Conservation (phyloP, 352 stramenopile genomes). For the Pythium folliculosum region DNA sequence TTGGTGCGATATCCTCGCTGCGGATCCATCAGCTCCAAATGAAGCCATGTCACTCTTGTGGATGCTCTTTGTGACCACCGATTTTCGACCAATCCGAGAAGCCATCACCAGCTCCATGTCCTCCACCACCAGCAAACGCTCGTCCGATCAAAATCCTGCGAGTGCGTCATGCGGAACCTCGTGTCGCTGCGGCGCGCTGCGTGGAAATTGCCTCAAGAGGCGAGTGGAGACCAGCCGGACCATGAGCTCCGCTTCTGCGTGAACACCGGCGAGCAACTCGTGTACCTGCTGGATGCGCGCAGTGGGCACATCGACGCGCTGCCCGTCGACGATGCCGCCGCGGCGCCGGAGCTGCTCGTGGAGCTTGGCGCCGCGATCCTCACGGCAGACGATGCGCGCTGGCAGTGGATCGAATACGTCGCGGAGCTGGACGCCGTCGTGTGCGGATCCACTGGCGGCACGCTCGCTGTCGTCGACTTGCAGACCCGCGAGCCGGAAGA, state of each 20-base stretch:
- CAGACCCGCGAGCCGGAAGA: conserved; percentile 52
- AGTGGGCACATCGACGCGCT: conserved; percentile 26
- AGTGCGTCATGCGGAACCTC: conserved; percentile 53
- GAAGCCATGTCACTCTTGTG: conserved; percentile 4
- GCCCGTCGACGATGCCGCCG: conserved; percentile 26
- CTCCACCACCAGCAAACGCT: conserved; percentile 1
- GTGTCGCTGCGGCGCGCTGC: conserved; percentile 49
- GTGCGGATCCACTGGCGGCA: conserved; percentile 49
- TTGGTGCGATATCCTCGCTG: too few relatives aligned
- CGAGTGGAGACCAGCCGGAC: not conserved
- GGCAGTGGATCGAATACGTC: conserved; percentile 68
- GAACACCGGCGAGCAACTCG: conserved; percentile 34
- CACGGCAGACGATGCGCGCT: conserved; percentile 24
- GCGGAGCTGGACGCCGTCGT: conserved; percentile 61
- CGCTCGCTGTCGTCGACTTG: conserved; percentile 56
- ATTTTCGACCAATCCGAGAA: too few relatives aligned
- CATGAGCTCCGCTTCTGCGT: conserved; percentile 30
- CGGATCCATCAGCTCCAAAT: too few relatives aligned
- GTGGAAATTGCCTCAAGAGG: conserved; percentile 35
- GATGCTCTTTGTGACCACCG: not conserved
- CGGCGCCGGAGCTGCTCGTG: conserved; percentile 34
- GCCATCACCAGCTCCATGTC: not conserved
- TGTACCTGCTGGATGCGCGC: conserved; percentile 26
- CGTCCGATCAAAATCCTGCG: not conserved
- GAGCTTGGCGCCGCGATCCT: conserved; percentile 35